phyloP scores from a whole-genome alignment of 768 basidiomycete species.

The Cubamyces lactineus region DNA sequence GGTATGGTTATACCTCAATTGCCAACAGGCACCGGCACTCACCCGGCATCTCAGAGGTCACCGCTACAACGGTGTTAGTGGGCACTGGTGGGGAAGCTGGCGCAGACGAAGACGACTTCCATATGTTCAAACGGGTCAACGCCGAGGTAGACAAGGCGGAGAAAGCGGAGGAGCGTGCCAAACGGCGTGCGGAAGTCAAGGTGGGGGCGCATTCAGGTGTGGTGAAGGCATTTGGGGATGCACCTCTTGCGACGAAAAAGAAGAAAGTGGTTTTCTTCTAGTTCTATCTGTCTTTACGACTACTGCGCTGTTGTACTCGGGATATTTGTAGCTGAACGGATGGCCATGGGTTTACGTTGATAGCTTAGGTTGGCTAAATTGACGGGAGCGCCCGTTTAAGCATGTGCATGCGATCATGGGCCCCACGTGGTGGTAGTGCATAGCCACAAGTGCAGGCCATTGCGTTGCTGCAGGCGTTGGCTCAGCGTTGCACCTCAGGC shows the following conservation, averaged over 20 bases:
- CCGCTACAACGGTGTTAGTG: constrained; percentile 46
- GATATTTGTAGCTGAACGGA: neutral
- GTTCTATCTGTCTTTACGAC: neutral
- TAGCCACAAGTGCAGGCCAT: constrained; percentile 16
- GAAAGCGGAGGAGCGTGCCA: constrained; percentile 48
- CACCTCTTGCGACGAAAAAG: constrained; percentile 12
- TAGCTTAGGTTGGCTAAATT: constrained; percentile 83
- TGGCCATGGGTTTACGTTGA: constrained; percentile 60
- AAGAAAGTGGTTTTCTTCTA: constrained; percentile 33
- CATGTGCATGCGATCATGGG: constrained; percentile 1
- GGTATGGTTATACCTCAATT: constrained; percentile 42
- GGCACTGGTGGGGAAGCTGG: constrained; percentile 59
- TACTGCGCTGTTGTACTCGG: neutral
- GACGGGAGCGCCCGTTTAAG: constrained; percentile 51
- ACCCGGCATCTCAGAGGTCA: constrained; percentile 34
- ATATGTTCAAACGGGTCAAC: constrained; percentile 69
- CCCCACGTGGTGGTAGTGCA: constrained; percentile 2
- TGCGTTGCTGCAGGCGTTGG: constrained; percentile 13
- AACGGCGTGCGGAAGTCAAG: constrained; percentile 46
- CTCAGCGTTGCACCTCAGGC: neutral
- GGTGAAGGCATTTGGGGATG: constrained; percentile 30
- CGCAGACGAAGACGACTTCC: constrained; percentile 96
- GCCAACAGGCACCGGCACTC: neutral
- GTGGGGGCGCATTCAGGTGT: constrained; percentile 47
- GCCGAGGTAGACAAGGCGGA: constrained; percentile 64